Conservation (phyloP, 371 early-diverging fungal species). For the Lichtheimia ramosa region DNA sequence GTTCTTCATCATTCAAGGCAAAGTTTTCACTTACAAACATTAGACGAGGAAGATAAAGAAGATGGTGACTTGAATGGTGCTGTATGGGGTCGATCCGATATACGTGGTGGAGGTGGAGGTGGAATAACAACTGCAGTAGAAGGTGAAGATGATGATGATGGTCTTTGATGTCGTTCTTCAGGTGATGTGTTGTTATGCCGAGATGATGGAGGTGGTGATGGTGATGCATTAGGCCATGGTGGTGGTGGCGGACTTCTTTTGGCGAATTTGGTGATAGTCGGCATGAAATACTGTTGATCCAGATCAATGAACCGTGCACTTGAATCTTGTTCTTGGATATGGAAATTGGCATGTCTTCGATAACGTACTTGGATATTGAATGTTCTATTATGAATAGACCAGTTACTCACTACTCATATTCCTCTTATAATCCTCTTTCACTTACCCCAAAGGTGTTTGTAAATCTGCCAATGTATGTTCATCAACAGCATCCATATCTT, state of each 20-base stretch:
- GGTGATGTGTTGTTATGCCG: no score
- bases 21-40: constrained; percentile 22
- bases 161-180: no score
- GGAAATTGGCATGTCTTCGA: constrained; percentile 81
- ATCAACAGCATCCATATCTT: no score
- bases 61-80: constrained; percentile 72
- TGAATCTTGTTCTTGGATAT: constrained; percentile 61
- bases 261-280: constrained; percentile 60
- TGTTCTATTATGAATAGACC: constrained; percentile 36
- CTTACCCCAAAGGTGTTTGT: constrained; percentile 66
- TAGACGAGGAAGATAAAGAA: constrained; percentile 53
- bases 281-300: constrained; percentile 78
- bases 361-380: constrained; percentile 77
- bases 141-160: no score
- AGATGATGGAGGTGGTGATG: no score
- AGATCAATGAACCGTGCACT: constrained; percentile 62
- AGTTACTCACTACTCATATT: no score
- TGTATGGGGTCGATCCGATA: not conserved
- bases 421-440: not conserved
- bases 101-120: not conserved
- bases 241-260: no score
- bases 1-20: no score
- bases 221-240: no score
- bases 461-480: no score
- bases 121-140: no score